phyloP scores from a whole-genome alignment of 164 flowering plant species.

The Platanus orientalis region DNA sequence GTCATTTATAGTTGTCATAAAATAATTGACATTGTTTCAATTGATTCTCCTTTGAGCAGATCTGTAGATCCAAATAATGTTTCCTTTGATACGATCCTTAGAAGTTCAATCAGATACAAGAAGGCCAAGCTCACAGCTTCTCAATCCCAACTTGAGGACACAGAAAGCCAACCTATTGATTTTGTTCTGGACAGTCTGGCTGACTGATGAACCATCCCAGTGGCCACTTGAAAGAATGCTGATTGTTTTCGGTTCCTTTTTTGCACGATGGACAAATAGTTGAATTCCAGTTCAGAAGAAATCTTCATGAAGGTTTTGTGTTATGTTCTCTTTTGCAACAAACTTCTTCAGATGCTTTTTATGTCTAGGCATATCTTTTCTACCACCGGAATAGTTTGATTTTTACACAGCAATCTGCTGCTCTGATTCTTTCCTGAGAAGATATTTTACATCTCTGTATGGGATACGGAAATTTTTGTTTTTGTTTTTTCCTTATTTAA shows the following conservation, averaged over 20 bases:
- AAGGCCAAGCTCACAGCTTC: slow-evolving; percentile 57
- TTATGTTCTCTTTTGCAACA: too few relatives aligned
- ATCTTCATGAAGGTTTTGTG: neutral
- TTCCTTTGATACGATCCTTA: slow-evolving; percentile 37
- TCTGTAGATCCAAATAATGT: slow-evolving; percentile 16
- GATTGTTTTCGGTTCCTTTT: too few relatives aligned
- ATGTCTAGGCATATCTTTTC: too few relatives aligned
- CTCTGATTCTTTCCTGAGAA: too few relatives aligned
- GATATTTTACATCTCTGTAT: slow-evolving; percentile 7
- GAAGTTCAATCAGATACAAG: slow-evolving; percentile 58
- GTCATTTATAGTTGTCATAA: neutral
- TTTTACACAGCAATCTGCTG: too few relatives aligned
- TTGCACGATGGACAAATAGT: too few relatives aligned
- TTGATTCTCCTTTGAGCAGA: slow-evolving; percentile 21
- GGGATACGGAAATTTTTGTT: too few relatives aligned
- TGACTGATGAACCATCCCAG: neutral
- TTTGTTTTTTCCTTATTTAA: too few relatives aligned
- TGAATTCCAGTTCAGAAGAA: neutral
- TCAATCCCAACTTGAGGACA: slow-evolving; percentile 39
- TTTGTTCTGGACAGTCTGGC: slow-evolving; percentile 52
- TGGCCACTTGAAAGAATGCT: too few relatives aligned
- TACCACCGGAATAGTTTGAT: slow-evolving; percentile 11
- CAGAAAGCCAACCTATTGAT: slow-evolving; percentile 40
- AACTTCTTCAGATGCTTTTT: too few relatives aligned
- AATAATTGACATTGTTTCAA: neutral